These are phyloP conservation scores for Cutaneotrichosporon sp. DNA, from an alignment of 1,284 basidiomycete genomes.

Conservation along the genomic window DNA sequence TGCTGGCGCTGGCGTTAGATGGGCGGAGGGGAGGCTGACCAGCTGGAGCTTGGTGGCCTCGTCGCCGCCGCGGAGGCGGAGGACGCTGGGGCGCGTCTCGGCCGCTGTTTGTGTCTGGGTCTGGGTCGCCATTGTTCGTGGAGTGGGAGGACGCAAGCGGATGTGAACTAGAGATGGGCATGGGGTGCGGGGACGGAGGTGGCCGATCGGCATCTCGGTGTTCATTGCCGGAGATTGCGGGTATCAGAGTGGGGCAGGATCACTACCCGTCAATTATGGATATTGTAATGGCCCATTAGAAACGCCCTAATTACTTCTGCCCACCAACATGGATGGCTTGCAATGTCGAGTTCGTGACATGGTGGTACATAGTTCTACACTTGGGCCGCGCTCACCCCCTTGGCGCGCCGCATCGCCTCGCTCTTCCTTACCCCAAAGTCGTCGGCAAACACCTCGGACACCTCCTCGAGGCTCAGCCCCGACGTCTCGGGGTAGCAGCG, in stretches of 20 bases:
- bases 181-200: neutral
- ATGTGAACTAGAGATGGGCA: neutral
- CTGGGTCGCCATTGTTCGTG: neutral
- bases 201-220: slow-evolving; percentile 3
- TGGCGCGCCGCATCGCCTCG: slow-evolving; percentile 35
- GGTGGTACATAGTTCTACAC: neutral
- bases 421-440: slow-evolving; percentile 56
- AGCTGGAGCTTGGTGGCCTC: neutral
- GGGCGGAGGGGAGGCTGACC: neutral
- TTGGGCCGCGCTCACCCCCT: neutral
- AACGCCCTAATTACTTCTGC: too few species aligned
- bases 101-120: neutral
- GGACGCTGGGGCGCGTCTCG: slow-evolving; percentile 8
- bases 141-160: neutral
- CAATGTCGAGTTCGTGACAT: too few species aligned
- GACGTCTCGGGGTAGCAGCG: slow-evolving; percentile 74
- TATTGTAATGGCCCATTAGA: too few species aligned
- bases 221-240: neutral
- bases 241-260: neutral
- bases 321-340: too few species aligned
- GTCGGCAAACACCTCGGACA: slow-evolving; percentile 56
- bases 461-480: slow-evolving; percentile 53
- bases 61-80: slow-evolving; percentile 8
- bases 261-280: too few species aligned
- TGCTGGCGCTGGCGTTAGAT: slow-evolving; percentile 53